phyloP scores from a whole-genome alignment of 441 rosid species.

The Populus hybrid region DNA sequence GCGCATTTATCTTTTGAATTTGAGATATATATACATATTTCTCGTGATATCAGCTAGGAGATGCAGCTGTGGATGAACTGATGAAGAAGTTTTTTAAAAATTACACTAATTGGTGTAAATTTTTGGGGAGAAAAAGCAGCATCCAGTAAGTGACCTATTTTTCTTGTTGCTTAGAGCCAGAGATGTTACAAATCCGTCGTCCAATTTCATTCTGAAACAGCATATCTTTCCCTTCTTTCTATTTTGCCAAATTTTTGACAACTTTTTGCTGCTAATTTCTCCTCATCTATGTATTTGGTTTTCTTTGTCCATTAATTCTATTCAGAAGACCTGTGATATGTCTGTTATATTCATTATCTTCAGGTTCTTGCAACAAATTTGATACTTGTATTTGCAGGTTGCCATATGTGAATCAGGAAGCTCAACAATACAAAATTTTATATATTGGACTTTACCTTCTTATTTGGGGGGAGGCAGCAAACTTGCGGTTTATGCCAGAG shows the following conservation, averaged over 20 bases:
- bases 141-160: constrained; percentile 49
- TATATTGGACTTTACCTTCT: constrained; percentile 94
- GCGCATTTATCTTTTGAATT: constrained; percentile 14
- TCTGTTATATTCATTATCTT: constrained; percentile 4
- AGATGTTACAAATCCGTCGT: background rate
- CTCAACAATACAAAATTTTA: constrained; percentile 77
- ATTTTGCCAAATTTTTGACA: background rate
- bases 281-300: background rate
- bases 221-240: background rate
- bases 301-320: background rate
- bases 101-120: constrained; percentile 93
- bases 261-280: background rate
- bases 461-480: constrained; percentile 99
- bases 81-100: constrained; percentile 89
- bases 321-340: background rate
- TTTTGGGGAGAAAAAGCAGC: constrained; percentile 67
- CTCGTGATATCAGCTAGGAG: constrained; percentile 51
- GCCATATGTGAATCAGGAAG: constrained; percentile 79
- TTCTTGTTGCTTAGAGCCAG: constrained; percentile 7
- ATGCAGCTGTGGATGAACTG: constrained; percentile 74
- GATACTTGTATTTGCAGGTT: constrained; percentile 49
- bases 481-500: constrained; percentile 94
- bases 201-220: background rate
- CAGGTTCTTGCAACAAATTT: constrained; percentile 17
- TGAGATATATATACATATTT: constrained; percentile 19